Evolutionary conservation across 768 basidiomycete genomes (phyloP), one percentile per base, ranked within the genome.

Genomic region (Leccinellum rugosiceps): DNA sequence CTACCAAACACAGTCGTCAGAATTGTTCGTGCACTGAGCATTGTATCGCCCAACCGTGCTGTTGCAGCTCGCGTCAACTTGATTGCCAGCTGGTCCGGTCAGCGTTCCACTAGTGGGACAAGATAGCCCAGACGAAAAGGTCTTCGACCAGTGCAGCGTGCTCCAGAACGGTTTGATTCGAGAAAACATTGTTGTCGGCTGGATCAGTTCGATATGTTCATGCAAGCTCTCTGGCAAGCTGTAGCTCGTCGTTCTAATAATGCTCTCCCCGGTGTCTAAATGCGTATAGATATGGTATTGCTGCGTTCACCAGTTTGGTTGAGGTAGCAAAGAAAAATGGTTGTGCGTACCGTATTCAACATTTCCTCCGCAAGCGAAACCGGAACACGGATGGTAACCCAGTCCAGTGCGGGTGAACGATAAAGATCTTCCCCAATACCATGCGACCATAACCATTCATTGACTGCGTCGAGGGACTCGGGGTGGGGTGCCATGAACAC

Each of bases 101-200:
- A 58, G 70, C 64, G 26, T 65, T 41, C 56, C 59, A 1, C 31
- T 54, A 21, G 59, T 46, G 25, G 55, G 25, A 19, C 45, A 54
- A 30, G 0, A 43, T 10, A 60, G 57, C 1, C 3, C 43, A 52
- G 28, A 63, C 31, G 23, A 58, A 48, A 9, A 28, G 15, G 19
- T 43, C 1, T 64, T 60, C 11, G 71, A 58, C 64, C 65, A 72
- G 53, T 75, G 72, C 23, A 82, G 62, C 0, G 74, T 80, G 6
- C 77, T 76, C 56, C 62, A 76, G 53, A 80, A 72, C 6, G 71
- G 70, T 58, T 76, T 80, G 56, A 74, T 69, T 56, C 78, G 78
- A 43, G 77, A 74, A 63, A 90, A 90, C 68, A 83, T 78, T 2
- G 87, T 90, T 1, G 88, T 90, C 0, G 88, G 88, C 59, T 89